These are phyloP conservation scores for Lathyrus oleraceus DNA, from an alignment of 306 rosid genomes.

Conservation along the genomic window DNA sequence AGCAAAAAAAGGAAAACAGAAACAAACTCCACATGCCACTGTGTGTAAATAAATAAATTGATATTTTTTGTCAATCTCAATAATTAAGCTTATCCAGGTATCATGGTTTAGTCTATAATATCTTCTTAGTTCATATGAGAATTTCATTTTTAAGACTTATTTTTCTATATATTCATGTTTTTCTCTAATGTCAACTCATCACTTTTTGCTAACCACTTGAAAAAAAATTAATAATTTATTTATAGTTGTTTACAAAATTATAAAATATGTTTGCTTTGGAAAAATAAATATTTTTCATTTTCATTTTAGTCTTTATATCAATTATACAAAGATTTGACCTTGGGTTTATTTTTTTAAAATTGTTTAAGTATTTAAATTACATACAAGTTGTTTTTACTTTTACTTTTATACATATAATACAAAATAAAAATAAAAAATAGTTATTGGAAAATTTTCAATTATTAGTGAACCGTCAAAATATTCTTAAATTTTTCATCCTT, in stretches of 20 bases:
- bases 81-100: constrained; percentile 29
- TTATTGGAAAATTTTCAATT: background rate
- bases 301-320: background rate
- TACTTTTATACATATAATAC: background rate
- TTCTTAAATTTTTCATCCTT: too few relatives aligned
- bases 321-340: background rate
- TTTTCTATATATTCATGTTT: background rate
- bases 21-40: background rate
- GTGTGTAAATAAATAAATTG: background rate
- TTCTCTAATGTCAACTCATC: constrained; percentile 1
- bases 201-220: constrained; percentile 1
- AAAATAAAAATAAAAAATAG: background rate
- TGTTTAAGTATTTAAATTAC: background rate
- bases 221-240: background rate
- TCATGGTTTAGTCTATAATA: background rate
- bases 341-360: background rate
- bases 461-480: too few relatives aligned
- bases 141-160: background rate
- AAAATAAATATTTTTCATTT: background rate
- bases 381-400: background rate
- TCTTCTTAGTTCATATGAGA: background rate
- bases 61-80: constrained; percentile 22
- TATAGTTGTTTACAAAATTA: background rate
- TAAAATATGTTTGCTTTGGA: background rate
- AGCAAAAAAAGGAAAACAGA: background rate